Percentiles rank a stretch among this genome's conserved stretches.
Conservation (phyloP, 1,139 yeast genomes). For the Kodamaea arcana region DNA sequence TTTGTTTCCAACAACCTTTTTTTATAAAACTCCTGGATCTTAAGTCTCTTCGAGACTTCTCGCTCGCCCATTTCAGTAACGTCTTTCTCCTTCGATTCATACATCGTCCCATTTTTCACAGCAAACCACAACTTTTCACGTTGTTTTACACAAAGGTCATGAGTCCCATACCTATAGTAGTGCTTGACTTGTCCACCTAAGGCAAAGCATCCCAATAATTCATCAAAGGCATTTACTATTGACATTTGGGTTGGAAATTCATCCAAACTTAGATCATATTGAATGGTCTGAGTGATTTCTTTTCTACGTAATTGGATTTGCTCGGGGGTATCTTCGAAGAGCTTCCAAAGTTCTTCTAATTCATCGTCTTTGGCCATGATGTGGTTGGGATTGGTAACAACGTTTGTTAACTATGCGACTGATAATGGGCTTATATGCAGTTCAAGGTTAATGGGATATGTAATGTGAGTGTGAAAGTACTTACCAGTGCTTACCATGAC, state of each 20-base stretch:
- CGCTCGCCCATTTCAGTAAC: constrained; percentile 40
- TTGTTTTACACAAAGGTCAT: constrained; percentile 66
- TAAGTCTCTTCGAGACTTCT: constrained; percentile 46
- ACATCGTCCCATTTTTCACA: constrained; percentile 46
- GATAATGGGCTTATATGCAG: no score
- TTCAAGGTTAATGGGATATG: no score
- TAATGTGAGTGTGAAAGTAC: no score
- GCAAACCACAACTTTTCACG: constrained; percentile 81
- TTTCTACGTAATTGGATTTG: constrained; percentile 32
- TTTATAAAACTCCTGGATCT: constrained; percentile 70
- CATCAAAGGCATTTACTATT: constrained; percentile 76
- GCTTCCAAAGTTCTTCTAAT: constrained; percentile 29
- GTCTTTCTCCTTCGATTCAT: constrained; percentile 16
- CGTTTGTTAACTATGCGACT: no score
- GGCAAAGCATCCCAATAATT: constrained; percentile 78
- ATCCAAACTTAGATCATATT: constrained; percentile 22
- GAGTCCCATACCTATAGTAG: constrained; percentile 77
- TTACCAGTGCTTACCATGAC: no score
- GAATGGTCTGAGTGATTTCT: constrained; percentile 24
- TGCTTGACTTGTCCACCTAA: constrained; percentile 83
- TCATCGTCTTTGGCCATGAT: constrained; percentile 19
- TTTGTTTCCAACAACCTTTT: constrained; percentile 57
- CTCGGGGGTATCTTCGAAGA: constrained; percentile 33
- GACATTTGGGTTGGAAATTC: constrained; percentile 38
- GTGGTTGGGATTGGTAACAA: no score